Percentiles rank a stretch among this genome's conserved stretches.
phyloP scores from a whole-genome alignment of 2,329 filamentous ascomycete genomes.

The Aspergillus hortae region DNA sequence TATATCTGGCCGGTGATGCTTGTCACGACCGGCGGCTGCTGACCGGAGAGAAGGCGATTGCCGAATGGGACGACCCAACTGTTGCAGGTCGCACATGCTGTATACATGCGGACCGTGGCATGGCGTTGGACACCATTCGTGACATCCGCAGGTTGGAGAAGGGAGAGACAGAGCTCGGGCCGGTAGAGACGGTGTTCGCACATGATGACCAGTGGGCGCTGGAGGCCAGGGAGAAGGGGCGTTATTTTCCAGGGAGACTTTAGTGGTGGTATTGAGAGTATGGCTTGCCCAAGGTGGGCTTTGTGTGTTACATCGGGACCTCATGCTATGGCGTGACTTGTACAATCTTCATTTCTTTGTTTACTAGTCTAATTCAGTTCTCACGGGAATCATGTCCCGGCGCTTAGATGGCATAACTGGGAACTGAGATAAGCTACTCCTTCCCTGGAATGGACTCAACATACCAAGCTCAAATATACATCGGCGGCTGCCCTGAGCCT shows the following conservation, averaged over 20 bases:
- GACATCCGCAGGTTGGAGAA: slow-evolving; percentile 16
- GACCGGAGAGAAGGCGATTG: slow-evolving; percentile 26
- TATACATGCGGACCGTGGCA: slow-evolving; percentile 25
- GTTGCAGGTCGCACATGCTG: slow-evolving; percentile 22
- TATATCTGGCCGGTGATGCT: slow-evolving; percentile 31
- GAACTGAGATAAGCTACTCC: too few relatives aligned
- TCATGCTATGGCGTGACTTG: not conserved
- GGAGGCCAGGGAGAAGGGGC: not conserved
- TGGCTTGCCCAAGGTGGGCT: not conserved
- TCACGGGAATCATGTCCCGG: too few relatives aligned
- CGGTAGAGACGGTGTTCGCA: slow-evolving; percentile 29
- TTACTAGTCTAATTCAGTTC: too few relatives aligned
- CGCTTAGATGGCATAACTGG: too few relatives aligned
- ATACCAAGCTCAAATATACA: too few relatives aligned
- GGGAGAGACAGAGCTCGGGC: not conserved
- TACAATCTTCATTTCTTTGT: too few relatives aligned
- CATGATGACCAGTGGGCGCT: slow-evolving; percentile 28
- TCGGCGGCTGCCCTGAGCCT: too few relatives aligned
- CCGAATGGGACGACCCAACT: slow-evolving; percentile 23
- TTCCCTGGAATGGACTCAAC: too few relatives aligned
- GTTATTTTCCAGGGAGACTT: not conserved
- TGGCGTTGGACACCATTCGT: slow-evolving; percentile 23
- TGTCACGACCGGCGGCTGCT: slow-evolving; percentile 31
- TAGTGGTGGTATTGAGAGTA: not conserved
- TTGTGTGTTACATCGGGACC: not conserved